Base-by-base conservation (phyloP, 23 red algal genomes). In the Pyropia haitanensis region DNA sequence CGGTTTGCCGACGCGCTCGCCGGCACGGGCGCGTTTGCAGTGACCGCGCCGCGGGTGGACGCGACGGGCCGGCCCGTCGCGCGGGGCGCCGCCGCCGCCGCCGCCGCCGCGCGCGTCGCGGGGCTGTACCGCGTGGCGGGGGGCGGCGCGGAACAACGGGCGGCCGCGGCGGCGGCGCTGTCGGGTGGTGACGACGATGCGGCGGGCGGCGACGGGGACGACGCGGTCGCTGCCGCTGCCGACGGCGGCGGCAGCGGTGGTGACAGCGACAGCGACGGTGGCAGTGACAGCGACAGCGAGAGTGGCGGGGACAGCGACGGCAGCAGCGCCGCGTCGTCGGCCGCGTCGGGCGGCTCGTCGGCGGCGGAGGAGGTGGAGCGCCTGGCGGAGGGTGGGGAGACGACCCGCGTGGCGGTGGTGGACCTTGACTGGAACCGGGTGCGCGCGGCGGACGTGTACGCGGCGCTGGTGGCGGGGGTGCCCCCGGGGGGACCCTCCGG, bases 401-500 rank as follows among this genome's bases (percentile, higher is more conserved):
- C 94, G 13, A 60, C 63, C 32, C 53, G 94, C 50, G 22, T 98
- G 18, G 94, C 94, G 1, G 63, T 98, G 13, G 25, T 90, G 63
- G 80, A 84, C 15, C 49, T 98, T 14, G 87, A 98, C 66, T 98
- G 94, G 94, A 70, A 88, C 15, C 68, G 56, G 22, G 73, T 88
- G 5, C 27, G 75, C 22, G 94, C 94, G 30, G 81, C 88, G 14
- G 94, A 98, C 73, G 71, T 98, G 22, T 79, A 83, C 10, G 78
- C 68, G 31, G 63, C 66, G 51, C 56, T 98, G 63, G 48, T 58
- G 44, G 65, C 77, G 54, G 87, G 91, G 59, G 72, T 70, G 57
- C 80, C 91, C 2, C 63, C 77, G 4, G 80, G 84, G 81, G 76
- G 34, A 23, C 61, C 3, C 30, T 96, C 21, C 13, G 49, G 23